These are phyloP conservation scores for Leccinum colubrinum DNA, from an alignment of 1,284 basidiomycete species.

Conservation along the genomic window DNA sequence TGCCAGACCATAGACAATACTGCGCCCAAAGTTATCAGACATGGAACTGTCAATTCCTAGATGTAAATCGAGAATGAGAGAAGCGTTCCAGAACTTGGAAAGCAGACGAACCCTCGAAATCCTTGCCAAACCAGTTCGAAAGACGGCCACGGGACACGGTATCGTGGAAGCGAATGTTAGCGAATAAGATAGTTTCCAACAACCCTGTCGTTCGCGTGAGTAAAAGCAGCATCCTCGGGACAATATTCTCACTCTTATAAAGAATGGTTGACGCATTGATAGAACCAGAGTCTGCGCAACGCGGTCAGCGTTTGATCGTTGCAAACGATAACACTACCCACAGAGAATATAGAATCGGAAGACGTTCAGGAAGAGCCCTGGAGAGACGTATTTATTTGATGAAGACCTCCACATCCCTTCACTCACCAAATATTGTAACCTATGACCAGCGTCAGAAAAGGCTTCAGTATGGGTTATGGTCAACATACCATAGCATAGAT, in stretches of 20 bases:
- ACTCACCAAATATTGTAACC: constrained; percentile 42
- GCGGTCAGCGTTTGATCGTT: constrained; percentile 9
- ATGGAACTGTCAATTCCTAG: constrained; percentile 81
- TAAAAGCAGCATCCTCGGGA: background rate
- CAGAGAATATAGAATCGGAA: constrained; percentile 67
- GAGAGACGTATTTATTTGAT: constrained; percentile 5
- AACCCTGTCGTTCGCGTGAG: constrained; percentile 46
- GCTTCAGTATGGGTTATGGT: background rate
- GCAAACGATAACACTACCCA: constrained; percentile 32
- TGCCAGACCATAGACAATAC: constrained; percentile 58
- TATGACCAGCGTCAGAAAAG: constrained; percentile 19
- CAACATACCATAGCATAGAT: constrained; percentile 67
- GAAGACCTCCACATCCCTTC: background rate
- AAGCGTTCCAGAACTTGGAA: background rate
- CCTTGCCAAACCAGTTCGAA: constrained; percentile 86
- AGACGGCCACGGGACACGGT: constrained; percentile 86
- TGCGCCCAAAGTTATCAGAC: constrained; percentile 85
- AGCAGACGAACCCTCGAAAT: constrained; percentile 75
- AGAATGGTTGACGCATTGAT: constrained; percentile 69
- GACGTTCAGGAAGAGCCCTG: constrained; percentile 65
- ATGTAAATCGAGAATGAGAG: background rate
- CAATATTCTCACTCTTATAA: constrained; percentile 58
- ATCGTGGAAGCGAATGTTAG: constrained; percentile 92
- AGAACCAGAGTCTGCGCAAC: constrained; percentile 55
- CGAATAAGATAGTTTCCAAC: constrained; percentile 84